Percentiles rank a stretch among this genome's conserved stretches.
phyloP scores from a whole-genome alignment of 192 early-diverging fungal genomes.

The Backusella circina region DNA sequence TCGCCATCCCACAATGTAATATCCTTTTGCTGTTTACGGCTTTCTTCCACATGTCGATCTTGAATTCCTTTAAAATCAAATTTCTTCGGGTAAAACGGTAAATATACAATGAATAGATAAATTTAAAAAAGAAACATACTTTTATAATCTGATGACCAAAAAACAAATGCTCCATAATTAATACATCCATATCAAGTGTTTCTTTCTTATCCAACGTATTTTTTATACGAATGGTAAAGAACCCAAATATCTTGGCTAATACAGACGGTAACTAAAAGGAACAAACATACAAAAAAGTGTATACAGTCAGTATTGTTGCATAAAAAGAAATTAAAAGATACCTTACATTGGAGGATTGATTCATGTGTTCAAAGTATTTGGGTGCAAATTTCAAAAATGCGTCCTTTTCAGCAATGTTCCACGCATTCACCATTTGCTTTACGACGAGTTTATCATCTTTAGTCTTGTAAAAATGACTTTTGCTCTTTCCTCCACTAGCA shows the following conservation, averaged over 20 bases:
- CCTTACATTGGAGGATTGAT: conserved; percentile 47
- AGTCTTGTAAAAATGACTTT: conserved; percentile 82
- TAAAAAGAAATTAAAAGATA: neutral
- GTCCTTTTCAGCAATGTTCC: conserved; percentile 77
- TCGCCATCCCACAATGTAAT: conserved; percentile 66
- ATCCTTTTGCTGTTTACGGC: conserved; percentile 32
- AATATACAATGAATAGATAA: neutral
- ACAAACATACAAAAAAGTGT: neutral
- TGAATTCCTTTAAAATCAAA: conserved; percentile 80
- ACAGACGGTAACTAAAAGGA: conserved; percentile 56
- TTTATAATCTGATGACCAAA: conserved; percentile 65
- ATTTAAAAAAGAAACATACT: conserved; percentile 47
- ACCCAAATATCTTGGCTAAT: conserved; percentile 86
- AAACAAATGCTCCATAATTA: conserved; percentile 96
- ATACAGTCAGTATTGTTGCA: neutral
- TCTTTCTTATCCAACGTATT: conserved; percentile 64
- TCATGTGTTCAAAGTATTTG: conserved; percentile 85
- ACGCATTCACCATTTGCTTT: conserved; percentile 76
- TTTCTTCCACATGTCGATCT: conserved; percentile 50
- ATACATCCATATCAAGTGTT: conserved; percentile 72
- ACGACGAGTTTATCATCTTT: conserved; percentile 85
- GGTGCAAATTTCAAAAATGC: conserved; percentile 86
- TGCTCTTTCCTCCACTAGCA: conserved; percentile 84
- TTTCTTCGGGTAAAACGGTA: conserved; percentile 34
- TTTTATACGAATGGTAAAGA: conserved; percentile 83